Evolutionary conservation across 306 rosid genomes (phyloP).

Genomic region (Sechiopsis laciniata): DNA sequence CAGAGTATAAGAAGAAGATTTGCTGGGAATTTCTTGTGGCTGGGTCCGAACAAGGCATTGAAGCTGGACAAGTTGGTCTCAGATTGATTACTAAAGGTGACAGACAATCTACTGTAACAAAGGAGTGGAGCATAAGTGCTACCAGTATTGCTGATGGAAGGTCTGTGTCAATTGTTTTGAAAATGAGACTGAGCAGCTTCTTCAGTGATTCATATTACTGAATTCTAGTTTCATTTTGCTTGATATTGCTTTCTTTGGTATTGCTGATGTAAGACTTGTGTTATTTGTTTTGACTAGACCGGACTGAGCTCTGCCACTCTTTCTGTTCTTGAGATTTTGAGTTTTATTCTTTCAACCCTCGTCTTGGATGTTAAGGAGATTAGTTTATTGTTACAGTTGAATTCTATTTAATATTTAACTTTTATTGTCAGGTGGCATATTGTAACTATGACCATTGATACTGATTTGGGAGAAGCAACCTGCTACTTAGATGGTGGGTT

Average conservation of each 20-base stretch:
- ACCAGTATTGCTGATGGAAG: slow-evolving; percentile 98
- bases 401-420: slow-evolving; percentile 10
- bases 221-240: slow-evolving; percentile 1
- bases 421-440: slow-evolving; percentile 88
- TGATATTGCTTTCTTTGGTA: slow-evolving; percentile 27
- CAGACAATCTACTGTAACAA: slow-evolving; percentile 87
- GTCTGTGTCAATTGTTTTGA: slow-evolving; percentile 36
- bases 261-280: slow-evolving; percentile 86
- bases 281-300: not conserved
- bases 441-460: slow-evolving; percentile 91
- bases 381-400: not conserved
- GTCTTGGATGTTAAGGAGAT: not conserved
- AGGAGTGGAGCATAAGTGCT: slow-evolving; percentile 93
- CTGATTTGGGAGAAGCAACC: slow-evolving; percentile 89
- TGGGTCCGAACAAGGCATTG: slow-evolving; percentile 98
- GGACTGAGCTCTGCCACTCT: not conserved
- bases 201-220: not conserved
- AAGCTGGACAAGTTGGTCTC: slow-evolving; percentile 99
- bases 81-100: slow-evolving; percentile 95
- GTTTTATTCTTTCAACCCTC: not conserved
- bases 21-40: slow-evolving; percentile 99
- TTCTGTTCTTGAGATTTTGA: not conserved
- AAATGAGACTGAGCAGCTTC: not conserved
- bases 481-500: slow-evolving; percentile 94
- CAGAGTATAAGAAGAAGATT: slow-evolving; percentile 76